These are phyloP conservation scores for Rubia balearica DNA, from an alignment of 305 asterid genomes.

Conservation along the genomic window DNA sequence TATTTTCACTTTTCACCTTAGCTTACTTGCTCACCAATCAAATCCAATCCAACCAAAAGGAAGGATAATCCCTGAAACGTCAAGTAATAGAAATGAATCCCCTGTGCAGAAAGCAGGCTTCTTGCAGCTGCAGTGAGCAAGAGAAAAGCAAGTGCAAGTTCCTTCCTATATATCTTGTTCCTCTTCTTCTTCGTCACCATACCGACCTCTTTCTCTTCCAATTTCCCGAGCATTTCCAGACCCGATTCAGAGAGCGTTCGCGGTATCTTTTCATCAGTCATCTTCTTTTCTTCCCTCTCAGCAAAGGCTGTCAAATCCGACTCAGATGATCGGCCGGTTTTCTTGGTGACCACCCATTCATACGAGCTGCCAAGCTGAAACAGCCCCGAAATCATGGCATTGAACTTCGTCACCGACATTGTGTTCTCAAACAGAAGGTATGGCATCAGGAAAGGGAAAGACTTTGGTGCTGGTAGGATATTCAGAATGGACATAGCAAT, in stretches of 20 bases:
- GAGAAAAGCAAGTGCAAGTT: slow-evolving; percentile 73
- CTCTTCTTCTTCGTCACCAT: slow-evolving; percentile 35
- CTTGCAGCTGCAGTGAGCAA: slow-evolving; percentile 84
- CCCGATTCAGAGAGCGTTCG: slow-evolving; percentile 83
- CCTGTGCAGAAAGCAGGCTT: slow-evolving; percentile 78
- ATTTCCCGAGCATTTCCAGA: slow-evolving; percentile 57
- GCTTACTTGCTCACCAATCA: slow-evolving; percentile 87
- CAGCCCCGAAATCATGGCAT: slow-evolving; percentile 88
- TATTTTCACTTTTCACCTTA: slow-evolving; percentile 12
- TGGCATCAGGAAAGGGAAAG: slow-evolving; percentile 95
- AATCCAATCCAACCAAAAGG: slow-evolving; percentile 75
- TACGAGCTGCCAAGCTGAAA: slow-evolving; percentile 90
- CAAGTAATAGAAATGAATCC: slow-evolving; percentile 88
- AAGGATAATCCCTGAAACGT: slow-evolving; percentile 84
- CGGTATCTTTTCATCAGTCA: slow-evolving; percentile 61
- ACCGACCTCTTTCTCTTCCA: slow-evolving; percentile 38
- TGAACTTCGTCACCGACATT: slow-evolving; percentile 95
- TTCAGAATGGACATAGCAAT: slow-evolving; percentile 72
- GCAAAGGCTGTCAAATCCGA: slow-evolving; percentile 66
- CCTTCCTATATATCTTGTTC: slow-evolving; percentile 65
- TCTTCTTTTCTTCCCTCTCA: slow-evolving; percentile 58
- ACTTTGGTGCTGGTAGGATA: slow-evolving; percentile 75
- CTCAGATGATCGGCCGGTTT: slow-evolving; percentile 83
- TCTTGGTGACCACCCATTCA: slow-evolving; percentile 98
- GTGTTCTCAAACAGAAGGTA: slow-evolving; percentile 93